Percentiles rank a stretch among this genome's conserved stretches.
These are phyloP conservation scores for Paracoccidioides lutzii DNA, from an alignment of 2,329 filamentous ascomycete genomes.

Conservation along the genomic window DNA sequence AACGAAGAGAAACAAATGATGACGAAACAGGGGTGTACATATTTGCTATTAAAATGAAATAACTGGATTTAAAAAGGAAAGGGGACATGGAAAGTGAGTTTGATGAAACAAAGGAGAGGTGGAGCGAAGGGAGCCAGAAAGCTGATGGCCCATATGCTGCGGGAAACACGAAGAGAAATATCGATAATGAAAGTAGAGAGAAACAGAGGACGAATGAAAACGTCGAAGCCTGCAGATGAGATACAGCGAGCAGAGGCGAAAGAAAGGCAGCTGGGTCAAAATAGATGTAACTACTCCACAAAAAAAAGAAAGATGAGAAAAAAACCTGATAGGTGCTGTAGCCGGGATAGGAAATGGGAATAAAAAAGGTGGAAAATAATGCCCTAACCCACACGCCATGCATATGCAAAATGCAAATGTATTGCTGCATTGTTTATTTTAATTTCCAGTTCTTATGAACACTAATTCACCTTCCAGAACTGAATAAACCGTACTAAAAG, in stretches of 20 bases:
- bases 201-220: too few relatives aligned
- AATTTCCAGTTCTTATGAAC: not conserved
- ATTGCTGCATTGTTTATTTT: not conserved
- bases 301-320: not conserved
- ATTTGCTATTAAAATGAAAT: slow-evolving; percentile 1
- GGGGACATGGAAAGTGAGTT: not conserved
- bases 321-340: not conserved
- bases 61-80: not conserved
- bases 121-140: not conserved
- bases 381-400: not conserved
- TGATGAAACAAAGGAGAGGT: not conserved
- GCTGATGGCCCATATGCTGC: too few relatives aligned
- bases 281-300: not conserved
- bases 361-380: not conserved
- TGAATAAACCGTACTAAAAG: too few relatives aligned
- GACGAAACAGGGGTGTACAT: not conserved
- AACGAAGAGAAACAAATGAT: not conserved
- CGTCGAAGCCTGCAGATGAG: too few relatives aligned
- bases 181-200: too few relatives aligned
- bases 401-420: slow-evolving; percentile 1
- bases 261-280: too few relatives aligned
- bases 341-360: not conserved
- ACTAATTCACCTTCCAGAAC: not conserved
- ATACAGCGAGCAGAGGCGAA: too few relatives aligned
- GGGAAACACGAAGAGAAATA: too few relatives aligned